These are phyloP conservation scores for Cynanchum wilfordii DNA, from an alignment of 257 asterid genomes.

Conservation along the genomic window DNA sequence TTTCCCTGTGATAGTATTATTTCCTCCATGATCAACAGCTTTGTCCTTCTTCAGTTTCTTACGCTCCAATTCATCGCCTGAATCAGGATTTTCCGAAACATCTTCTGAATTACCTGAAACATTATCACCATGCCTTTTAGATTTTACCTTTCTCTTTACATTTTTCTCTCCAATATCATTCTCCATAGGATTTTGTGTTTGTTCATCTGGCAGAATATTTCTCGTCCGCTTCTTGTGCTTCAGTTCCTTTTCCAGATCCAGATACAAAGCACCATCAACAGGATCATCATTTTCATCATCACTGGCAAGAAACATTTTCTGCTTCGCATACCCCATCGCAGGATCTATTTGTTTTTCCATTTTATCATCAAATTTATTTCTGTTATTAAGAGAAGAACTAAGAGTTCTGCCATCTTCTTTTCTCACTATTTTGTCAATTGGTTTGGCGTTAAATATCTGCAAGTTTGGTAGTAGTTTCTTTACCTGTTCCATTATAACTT, in stretches of 20 bases:
- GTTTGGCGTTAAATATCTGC: constrained; percentile 57
- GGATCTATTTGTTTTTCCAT: constrained; percentile 16
- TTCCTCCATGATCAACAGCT: constrained; percentile 23
- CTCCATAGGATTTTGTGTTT: constrained; percentile 14
- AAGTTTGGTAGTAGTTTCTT: constrained; percentile 58
- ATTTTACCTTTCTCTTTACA: constrained; percentile 25
- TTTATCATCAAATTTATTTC: constrained; percentile 8
- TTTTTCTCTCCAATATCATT: constrained; percentile 26
- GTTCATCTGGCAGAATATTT: constrained; percentile 25
- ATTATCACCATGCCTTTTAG: constrained; percentile 19
- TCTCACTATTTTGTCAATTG: constrained; percentile 37
- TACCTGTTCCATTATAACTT: constrained; percentile 45
- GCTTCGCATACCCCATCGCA: constrained; percentile 19
- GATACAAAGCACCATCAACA: constrained; percentile 16
- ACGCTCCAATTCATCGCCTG: constrained; percentile 32
- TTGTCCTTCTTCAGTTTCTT: constrained; percentile 33
- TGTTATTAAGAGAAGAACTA: constrained; percentile 21
- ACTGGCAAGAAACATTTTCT: constrained; percentile 18
- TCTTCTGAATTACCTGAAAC: constrained; percentile 16
- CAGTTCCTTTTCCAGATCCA: constrained; percentile 21
- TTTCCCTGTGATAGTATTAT: constrained; percentile 14
- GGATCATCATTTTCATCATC: constrained; percentile 23
- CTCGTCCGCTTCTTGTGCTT: constrained; percentile 25
- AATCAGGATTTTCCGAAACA: constrained; percentile 15
- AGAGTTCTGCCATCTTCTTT: constrained; percentile 35